phyloP scores from a whole-genome alignment of 768 basidiomycete species.

The Lactifluus subvellereus region DNA sequence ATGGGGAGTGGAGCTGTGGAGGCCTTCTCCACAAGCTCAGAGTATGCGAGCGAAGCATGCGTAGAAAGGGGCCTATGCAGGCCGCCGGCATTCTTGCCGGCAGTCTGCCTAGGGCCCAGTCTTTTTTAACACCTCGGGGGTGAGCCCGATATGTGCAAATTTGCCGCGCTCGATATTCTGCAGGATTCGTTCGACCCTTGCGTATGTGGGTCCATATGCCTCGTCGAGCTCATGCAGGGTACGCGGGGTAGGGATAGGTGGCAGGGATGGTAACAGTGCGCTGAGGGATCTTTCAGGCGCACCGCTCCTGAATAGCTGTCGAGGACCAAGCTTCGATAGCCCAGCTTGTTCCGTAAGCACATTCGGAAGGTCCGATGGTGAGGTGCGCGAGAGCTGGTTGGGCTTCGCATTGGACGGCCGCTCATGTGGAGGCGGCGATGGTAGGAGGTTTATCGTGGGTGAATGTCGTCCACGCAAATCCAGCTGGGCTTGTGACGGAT shows the following conservation, averaged over 20 bases:
- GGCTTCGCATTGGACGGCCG: neutral
- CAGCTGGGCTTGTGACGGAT: neutral
- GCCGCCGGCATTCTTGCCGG: neutral
- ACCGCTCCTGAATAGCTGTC: neutral
- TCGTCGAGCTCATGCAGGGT: slow-evolving; percentile 13
- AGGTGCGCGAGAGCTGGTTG: neutral
- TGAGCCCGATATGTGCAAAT: slow-evolving; percentile 4
- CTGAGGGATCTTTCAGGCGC: neutral
- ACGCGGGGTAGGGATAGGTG: neutral
- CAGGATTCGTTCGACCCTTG: slow-evolving; percentile 3
- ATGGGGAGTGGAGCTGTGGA: neutral
- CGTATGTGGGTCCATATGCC: slow-evolving; percentile 7
- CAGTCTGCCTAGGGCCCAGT: neutral
- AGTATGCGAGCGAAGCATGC: neutral
- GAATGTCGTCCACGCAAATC: neutral
- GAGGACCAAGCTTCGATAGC: neutral
- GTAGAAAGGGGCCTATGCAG: neutral
- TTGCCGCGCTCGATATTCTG: neutral
- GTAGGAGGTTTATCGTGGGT: neutral
- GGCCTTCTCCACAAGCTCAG: neutral
- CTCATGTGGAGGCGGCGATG: neutral
- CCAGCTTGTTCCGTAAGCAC: neutral
- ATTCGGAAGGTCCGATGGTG: neutral
- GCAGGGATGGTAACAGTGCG: neutral
- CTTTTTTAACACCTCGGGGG: slow-evolving; percentile 5